Evolutionary conservation across 225 moss, liverwort and hornwort species (phyloP).

Genomic region (Bryum argenteum): DNA sequence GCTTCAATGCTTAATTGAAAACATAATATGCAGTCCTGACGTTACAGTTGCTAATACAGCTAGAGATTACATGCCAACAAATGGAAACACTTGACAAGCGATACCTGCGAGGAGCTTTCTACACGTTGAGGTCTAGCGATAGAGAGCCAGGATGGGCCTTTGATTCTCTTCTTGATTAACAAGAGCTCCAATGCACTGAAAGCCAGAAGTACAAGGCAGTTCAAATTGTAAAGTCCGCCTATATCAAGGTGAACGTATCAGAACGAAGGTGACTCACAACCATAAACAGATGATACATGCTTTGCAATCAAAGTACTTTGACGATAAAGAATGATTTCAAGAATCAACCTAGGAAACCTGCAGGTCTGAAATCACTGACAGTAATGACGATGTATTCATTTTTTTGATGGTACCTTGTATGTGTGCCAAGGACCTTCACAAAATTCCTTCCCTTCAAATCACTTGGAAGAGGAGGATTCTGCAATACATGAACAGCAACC

Average conservation of each 20-base stretch:
- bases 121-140: conserved; percentile 68
- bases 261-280: background rate
- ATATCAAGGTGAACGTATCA: background rate
- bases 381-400: background rate
- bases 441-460: conserved; percentile 77
- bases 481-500: conserved; percentile 25
- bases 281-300: background rate
- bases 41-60: background rate
- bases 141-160: conserved; percentile 96
- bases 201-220: conserved; percentile 14
- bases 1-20: conserved; percentile 9
- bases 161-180: conserved; percentile 87
- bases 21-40: conserved; percentile 3
- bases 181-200: conserved; percentile 85
- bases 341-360: background rate
- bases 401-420: conserved; percentile 64
- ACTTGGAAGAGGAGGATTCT: conserved; percentile 78
- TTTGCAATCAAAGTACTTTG: background rate
- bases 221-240: background rate
- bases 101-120: conserved; percentile 78
- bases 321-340: background rate
- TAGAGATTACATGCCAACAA: conserved; percentile 13
- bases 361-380: conserved; percentile 5
- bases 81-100: background rate
- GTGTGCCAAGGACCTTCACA: conserved; percentile 84